A percentile compares a stretch with the other conserved stretches of the same genome.
These are phyloP conservation scores for Russula abietina DNA, from an alignment of 768 basidiomycete species.

Conservation along the genomic window DNA sequence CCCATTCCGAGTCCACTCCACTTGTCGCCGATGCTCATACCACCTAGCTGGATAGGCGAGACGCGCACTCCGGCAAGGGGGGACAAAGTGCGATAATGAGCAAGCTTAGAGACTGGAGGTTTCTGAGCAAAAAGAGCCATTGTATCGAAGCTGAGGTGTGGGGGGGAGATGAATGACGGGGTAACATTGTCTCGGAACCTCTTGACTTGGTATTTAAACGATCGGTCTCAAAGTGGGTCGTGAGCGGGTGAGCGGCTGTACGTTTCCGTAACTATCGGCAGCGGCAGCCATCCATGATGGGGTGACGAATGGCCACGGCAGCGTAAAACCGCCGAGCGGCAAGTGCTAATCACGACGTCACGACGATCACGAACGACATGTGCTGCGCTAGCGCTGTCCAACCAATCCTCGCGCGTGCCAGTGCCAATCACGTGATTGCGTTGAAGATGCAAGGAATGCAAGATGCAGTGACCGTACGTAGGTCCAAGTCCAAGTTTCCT, in stretches of 20 bases:
- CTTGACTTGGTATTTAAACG: conserved; percentile 1
- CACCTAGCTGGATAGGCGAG: conserved; percentile 36
- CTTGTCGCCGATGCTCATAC: conserved; percentile 37
- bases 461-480: too few species aligned
- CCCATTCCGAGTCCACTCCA: conserved; percentile 33
- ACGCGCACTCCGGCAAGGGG: conserved; percentile 35
- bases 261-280: too few species aligned
- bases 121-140: background rate
- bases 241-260: too few species aligned
- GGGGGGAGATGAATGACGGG: background rate
- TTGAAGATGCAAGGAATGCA: too few species aligned
- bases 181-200: background rate
- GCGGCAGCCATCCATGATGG: too few species aligned
- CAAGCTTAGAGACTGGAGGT: conserved; percentile 26
- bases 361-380: too few species aligned
- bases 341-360: background rate
- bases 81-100: conserved; percentile 32
- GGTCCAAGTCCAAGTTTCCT: too few species aligned
- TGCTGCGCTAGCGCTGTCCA: too few species aligned
- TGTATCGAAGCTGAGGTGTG: background rate
- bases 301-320: background rate
- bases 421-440: too few species aligned
- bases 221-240: background rate
- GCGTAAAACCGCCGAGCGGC: background rate
- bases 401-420: too few species aligned